Conservation (phyloP, 495 filamentous ascomycete genomes). For the Aspergillus funiculosus region DNA sequence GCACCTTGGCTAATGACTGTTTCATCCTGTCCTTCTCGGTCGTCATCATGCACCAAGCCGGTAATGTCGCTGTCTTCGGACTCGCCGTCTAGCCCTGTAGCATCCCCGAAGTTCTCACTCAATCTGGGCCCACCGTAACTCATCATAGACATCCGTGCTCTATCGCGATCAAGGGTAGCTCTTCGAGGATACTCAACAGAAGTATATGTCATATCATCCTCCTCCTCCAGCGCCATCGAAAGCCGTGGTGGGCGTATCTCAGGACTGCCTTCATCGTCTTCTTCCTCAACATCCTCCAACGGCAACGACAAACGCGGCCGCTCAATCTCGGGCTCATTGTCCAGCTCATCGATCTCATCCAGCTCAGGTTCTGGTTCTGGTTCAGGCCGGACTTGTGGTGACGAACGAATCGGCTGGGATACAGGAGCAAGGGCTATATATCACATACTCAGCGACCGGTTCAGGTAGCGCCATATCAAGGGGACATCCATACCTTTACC, state of each 20-base stretch:
- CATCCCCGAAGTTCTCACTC: slow-evolving; percentile 57
- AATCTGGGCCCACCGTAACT: slow-evolving; percentile 52
- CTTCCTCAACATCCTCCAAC: slow-evolving; percentile 50
- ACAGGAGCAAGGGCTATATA: slow-evolving; percentile 51
- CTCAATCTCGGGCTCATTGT: slow-evolving; percentile 59
- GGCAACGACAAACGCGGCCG: slow-evolving; percentile 65
- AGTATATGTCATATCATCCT: slow-evolving; percentile 55
- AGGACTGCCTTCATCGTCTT: slow-evolving; percentile 48
- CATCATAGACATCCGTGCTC: slow-evolving; percentile 44
- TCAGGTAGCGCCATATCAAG: background rate
- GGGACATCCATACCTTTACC: slow-evolving; percentile 44
- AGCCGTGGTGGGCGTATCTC: slow-evolving; percentile 54
- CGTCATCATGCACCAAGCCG: slow-evolving; percentile 36
- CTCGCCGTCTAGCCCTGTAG: slow-evolving; percentile 44
- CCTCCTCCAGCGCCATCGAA: slow-evolving; percentile 60
- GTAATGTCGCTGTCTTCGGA: slow-evolving; percentile 45
- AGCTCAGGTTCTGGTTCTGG: slow-evolving; percentile 24
- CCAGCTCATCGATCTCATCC: slow-evolving; percentile 51
- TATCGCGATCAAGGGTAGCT: slow-evolving; percentile 49
- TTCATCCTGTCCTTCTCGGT: slow-evolving; percentile 27
- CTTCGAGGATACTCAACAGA: slow-evolving; percentile 66
- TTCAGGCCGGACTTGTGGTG: slow-evolving; percentile 38
- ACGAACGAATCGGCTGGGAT: slow-evolving; percentile 53
- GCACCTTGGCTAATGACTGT: slow-evolving; percentile 31
- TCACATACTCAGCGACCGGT: background rate